phyloP scores from a whole-genome alignment of 2,329 filamentous ascomycete species.

The Paraphaeosphaeria minitans region DNA sequence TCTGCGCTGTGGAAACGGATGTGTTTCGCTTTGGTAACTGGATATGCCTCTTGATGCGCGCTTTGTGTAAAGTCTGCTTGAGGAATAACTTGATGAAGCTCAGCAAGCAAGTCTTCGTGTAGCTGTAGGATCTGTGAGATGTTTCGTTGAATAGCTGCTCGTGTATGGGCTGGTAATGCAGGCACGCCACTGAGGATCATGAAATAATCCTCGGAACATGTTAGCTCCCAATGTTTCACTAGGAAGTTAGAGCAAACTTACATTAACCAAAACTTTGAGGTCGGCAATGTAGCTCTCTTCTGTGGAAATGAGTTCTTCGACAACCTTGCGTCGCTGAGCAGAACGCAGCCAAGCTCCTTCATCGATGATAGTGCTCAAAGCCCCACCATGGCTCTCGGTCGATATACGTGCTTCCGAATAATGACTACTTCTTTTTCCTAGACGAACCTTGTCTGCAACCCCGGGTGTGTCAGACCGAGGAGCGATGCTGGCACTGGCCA shows the following conservation, averaged over 20 bases:
- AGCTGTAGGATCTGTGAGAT: constrained; percentile 79
- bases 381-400: constrained; percentile 60
- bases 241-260: constrained; percentile 50
- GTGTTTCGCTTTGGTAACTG: constrained; percentile 47
- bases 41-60: constrained; percentile 38
- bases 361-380: constrained; percentile 61
- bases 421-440: constrained; percentile 64
- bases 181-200: constrained; percentile 72
- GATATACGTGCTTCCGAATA: constrained; percentile 67
- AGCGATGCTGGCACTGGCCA: constrained; percentile 72
- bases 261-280: constrained; percentile 83
- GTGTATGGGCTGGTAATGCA: constrained; percentile 65
- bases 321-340: constrained; percentile 74
- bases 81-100: constrained; percentile 73
- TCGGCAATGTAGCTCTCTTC: constrained; percentile 91
- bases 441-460: constrained; percentile 63
- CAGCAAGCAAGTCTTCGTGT: constrained; percentile 79
- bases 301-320: constrained; percentile 84
- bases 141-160: constrained; percentile 77
- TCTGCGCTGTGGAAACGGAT: constrained; percentile 57
- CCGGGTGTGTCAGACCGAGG: constrained; percentile 62
- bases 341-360: constrained; percentile 73
- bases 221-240: not conserved
- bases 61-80: constrained; percentile 59
- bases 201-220: constrained; percentile 49